Base-by-base conservation (phyloP, 192 early-diverging fungal species). In the Podila verticillata region DNA sequence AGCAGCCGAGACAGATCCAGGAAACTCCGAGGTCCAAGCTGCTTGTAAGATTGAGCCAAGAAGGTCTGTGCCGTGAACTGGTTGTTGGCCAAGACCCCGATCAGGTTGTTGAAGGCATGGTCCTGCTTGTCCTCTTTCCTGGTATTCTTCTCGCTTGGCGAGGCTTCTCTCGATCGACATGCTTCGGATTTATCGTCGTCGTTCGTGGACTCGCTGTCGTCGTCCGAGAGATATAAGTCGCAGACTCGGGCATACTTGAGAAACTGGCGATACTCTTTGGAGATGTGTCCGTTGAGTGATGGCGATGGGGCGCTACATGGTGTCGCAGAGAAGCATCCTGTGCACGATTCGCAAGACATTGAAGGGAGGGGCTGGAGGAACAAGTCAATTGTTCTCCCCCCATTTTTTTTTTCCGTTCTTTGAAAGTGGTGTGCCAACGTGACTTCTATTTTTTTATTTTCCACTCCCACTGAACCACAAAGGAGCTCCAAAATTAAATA, bases 291-390 rank as follows among this genome's bases (percentile, higher is more conserved):
- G 31, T 72, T 63, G 64, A 63, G 29, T 9, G 66, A 79, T 2
- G 75, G 68, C n/a, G 64, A 54, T 19, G 75, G 68, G 0, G 65
- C 59, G 58, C 75, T 79, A 58, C 75, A 79, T 24, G 75, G 75
- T 19, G 75, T 28, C 30, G 75, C 75, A 48, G 69, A 63, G 39
- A 79, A 79, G 65, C 75, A 79, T 31, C 75, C 75, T 47, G 68
- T 79, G 20, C 75, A 79, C 30, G 75, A 79, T 79, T 79, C 75
- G 44, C 75, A 79, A n/a, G 75, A 79, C 75, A 79, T 78, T 54
- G 51, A 54, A 54, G 22, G 51, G 17, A 26, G 9, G 20, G 17
- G 51, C 20, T 54, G 51, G n/a, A 20, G 51, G 22, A 8, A 20
- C n/a, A 54, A 24, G 51, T n/a, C 9, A 54, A 24, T 10, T 54